Percentiles rank a stretch among this genome's conserved stretches.
These are phyloP conservation scores for Ogataea siamensis DNA, from an alignment of 805 yeast genomes.

Conservation along the genomic window DNA sequence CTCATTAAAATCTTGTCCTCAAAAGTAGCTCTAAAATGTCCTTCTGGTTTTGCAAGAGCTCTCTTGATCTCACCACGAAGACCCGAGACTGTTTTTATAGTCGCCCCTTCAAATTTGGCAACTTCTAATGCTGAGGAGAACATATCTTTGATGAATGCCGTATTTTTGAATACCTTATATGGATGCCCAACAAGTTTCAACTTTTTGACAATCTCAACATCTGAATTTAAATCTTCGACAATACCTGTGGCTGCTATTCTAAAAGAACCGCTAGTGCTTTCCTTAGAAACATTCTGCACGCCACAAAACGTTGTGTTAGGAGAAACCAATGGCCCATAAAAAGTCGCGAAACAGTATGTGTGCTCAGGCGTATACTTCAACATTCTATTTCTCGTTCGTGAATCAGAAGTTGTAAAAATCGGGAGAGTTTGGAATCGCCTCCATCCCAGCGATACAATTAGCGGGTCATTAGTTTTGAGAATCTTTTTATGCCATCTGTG, in stretches of 20 bases:
- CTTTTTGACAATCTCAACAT: slow-evolving; percentile 91
- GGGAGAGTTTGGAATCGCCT: slow-evolving; percentile 97
- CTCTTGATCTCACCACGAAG: slow-evolving; percentile 96
- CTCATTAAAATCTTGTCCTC: slow-evolving; percentile 92
- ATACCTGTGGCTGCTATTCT: slow-evolving; percentile 97
- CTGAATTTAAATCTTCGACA: slow-evolving; percentile 87
- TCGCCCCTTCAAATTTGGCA: slow-evolving; percentile 97
- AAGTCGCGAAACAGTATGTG: slow-evolving; percentile 91
- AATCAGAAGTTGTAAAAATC: slow-evolving; percentile 92
- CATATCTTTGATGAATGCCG: slow-evolving; percentile 98
- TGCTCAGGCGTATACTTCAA: slow-evolving; percentile 98
- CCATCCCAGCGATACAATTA: slow-evolving; percentile 94
- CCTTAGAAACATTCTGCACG: slow-evolving; percentile 80
- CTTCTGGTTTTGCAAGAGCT: slow-evolving; percentile 92
- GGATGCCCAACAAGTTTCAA: slow-evolving; percentile 95
- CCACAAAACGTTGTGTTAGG: slow-evolving; percentile 98
- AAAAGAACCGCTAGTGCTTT: slow-evolving; percentile 83
- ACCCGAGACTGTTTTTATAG: slow-evolving; percentile 94
- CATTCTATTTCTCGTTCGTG: slow-evolving; percentile 97
- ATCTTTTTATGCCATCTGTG: slow-evolving; percentile 99
- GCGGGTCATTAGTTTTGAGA: slow-evolving; percentile 91
- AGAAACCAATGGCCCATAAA: slow-evolving; percentile 95
- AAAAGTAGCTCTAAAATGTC: slow-evolving; percentile 92
- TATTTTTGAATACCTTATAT: slow-evolving; percentile 86
- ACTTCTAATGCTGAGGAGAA: slow-evolving; percentile 89